Evolutionary conservation across 140 eudicot genomes (phyloP), one percentile per base, ranked within the genome.

Genomic region (Cichorium intybus): DNA sequence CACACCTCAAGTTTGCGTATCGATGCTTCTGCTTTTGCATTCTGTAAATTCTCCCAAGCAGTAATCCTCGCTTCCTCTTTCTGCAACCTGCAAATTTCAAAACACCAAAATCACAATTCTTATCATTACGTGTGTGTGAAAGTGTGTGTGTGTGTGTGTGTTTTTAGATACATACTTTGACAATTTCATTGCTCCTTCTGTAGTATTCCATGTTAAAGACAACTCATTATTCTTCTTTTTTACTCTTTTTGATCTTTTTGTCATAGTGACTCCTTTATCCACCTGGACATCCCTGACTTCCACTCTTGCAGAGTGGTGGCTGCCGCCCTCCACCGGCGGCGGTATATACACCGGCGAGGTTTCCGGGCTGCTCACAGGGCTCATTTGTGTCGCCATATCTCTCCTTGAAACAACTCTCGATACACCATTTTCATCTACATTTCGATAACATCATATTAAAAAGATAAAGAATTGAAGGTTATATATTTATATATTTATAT

Each of bases 31-130:
- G 96, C 95, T 83, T 92, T 88, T 33, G 98, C 98, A 80, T 88
- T 92, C 72, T 92, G 96, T 75, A 92, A 76, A 71, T 92, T 88
- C 78, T 92, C 98, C 98, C 98, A 92, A 17, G 98, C 98, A 53
- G 72, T 69, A 52, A 92, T 88, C 77, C 80, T 81, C 59, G 92
- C 89, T 79, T 85, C 95, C 76, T 92, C 89, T 73, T 80, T 85
- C 62, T 81, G 85, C 56, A 77, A 74, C 79, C 96, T 92, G 83
- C 76, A 68, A 39, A 68, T 62, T 72, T 51, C 65, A 72, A 39
- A 34, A 65, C 6, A 57, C 14, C 46, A 57, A 47, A 48, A 35
- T 4, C 68, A 58, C 24, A 11, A 57, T 48, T 58, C 24, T 57
- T 46, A 10, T 53, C 56, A 24, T 6, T 29, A n/a, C 16, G 28